Percentiles rank a stretch among this genome's conserved stretches.
Evolutionary conservation across 768 basidiomycete species (phyloP).

Genomic region (Glaciozyma antarctica): DNA sequence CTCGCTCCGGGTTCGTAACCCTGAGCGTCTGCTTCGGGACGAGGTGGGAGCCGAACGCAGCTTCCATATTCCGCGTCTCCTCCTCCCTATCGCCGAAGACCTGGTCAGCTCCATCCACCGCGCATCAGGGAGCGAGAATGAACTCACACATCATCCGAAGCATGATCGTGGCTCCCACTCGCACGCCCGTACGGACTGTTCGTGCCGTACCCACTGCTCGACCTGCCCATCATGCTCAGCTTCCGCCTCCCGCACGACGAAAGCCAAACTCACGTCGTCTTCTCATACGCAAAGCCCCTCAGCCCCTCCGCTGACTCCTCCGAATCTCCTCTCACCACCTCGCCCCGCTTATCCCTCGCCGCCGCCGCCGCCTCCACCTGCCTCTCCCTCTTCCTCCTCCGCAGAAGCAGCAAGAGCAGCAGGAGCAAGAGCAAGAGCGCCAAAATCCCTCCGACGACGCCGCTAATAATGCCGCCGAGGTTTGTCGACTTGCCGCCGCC

Average conservation of each 20-base stretch:
- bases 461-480: slow-evolving; percentile 24
- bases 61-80: slow-evolving; percentile 4
- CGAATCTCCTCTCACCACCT: slow-evolving; percentile 13
- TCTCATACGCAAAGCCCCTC: slow-evolving; percentile 10
- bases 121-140: no score
- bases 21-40: background rate
- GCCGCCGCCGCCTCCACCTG: background rate
- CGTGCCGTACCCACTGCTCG: background rate
- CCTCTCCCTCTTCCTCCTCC: slow-evolving; percentile 4
- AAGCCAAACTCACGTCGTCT: slow-evolving; percentile 3
- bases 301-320: background rate
- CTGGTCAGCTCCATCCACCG: background rate
- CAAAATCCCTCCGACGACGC: slow-evolving; percentile 27
- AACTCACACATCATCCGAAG: no score
- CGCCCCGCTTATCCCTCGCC: slow-evolving; percentile 8
- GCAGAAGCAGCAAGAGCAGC: slow-evolving; percentile 9
- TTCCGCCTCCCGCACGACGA: background rate
- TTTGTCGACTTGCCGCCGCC: background rate
- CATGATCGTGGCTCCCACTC: background rate
- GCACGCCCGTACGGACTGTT: background rate
- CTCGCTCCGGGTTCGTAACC: background rate
- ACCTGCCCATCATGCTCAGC: background rate
- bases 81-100: slow-evolving; percentile 6
- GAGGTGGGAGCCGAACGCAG: background rate
- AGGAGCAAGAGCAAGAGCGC: slow-evolving; percentile 13